Base-by-base conservation (phyloP, 257 asterid species). In the Nicotiana attenuata region DNA sequence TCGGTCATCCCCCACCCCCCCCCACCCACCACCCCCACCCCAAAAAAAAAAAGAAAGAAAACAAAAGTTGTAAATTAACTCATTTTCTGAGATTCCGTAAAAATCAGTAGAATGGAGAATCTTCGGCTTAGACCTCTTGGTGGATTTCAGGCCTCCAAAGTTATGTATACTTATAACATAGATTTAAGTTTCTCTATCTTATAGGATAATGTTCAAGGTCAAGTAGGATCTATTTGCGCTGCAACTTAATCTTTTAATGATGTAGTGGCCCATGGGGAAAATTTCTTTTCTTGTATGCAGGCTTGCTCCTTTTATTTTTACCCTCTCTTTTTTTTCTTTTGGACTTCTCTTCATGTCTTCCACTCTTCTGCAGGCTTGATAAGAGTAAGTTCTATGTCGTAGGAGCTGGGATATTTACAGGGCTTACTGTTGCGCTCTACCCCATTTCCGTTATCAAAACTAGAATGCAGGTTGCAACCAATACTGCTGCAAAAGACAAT, bases 371-470 rank as follows among this genome's bases (percentile, higher is more conserved):
- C 91, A 92, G 98, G 90, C 98, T 93, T 84, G 97, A 93, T 79
- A 93, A 93, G 73, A 87, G 91, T 7, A 94, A 90, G 89, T 94
- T 93, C 86, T 94, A 91, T 77, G 88, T 94, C 50, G 90, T 89
- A 66, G 98, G 98, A 82, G 98, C 98, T 83, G 98, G 98, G 65
- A 93, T 94, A 50, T 94, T 94, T 83, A 85, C 93, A 41, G 97
- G 97, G 77, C 77, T 94, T 66, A 93, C 97, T 5, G 91, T 93
- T 69, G 97, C 94, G 81, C 93, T 94, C 35, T 94, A 94, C 85
- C 98, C 98, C 57, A 92, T 93, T 80, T 94, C 98, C 33, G 96
- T 94, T 77, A 95, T 94, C 82, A 94, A 94, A 90, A 93, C 98
- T 35, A 89, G 98, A 90, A 80, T 93, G 85, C 98, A 94, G 89